These are phyloP conservation scores for Rhodotorula sp. DNA, from an alignment of 1,284 basidiomycete species.

Conservation along the genomic window DNA sequence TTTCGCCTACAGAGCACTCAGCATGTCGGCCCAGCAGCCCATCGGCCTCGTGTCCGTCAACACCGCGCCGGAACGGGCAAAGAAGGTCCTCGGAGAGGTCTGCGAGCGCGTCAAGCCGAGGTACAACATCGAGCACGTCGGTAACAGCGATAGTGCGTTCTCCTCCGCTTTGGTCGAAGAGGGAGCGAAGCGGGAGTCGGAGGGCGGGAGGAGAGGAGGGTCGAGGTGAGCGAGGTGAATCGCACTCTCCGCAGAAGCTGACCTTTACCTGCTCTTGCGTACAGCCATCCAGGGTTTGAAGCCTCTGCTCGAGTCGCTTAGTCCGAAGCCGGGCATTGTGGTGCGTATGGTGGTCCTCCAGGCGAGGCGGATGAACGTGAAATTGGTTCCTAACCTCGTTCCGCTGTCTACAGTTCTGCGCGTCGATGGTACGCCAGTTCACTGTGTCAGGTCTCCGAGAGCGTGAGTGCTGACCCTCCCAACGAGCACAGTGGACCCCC, in stretches of 20 bases:
- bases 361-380: not conserved
- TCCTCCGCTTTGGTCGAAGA: not conserved
- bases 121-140: slow-evolving; percentile 51
- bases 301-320: slow-evolving; percentile 46
- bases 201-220: too few species aligned
- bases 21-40: slow-evolving; percentile 21
- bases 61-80: slow-evolving; percentile 51
- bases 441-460: not conserved
- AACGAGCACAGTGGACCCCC: slow-evolving; percentile 49
- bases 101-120: slow-evolving; percentile 50
- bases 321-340: slow-evolving; percentile 50
- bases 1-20: not conserved
- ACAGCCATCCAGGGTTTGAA: slow-evolving; percentile 50
- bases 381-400: not conserved
- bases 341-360: slow-evolving; percentile 21
- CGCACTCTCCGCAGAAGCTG: too few species aligned
- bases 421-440: slow-evolving; percentile 47
- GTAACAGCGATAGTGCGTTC: slow-evolving; percentile 49
- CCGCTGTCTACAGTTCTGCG: slow-evolving; percentile 36
- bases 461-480: not conserved
- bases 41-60: slow-evolving; percentile 51
- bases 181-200: not conserved
- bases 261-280: not conserved
- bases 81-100: slow-evolving; percentile 50
- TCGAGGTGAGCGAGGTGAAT: not conserved